phyloP scores from a whole-genome alignment of 2,329 filamentous ascomycete genomes.

The Aspergillus fumigatiaffinis region DNA sequence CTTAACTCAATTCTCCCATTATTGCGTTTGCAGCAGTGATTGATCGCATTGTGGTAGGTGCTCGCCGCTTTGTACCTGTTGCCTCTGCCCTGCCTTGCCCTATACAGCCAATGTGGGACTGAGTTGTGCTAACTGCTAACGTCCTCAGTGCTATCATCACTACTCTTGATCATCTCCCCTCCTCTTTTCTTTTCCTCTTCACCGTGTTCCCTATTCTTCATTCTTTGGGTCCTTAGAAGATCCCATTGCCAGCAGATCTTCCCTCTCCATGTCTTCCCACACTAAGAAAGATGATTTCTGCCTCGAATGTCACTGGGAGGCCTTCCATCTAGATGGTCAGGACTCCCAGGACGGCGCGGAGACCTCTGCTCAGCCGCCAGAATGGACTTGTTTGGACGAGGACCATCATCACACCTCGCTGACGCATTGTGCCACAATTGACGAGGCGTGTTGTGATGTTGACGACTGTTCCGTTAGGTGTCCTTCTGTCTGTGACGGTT shows the following conservation, averaged over 20 bases:
- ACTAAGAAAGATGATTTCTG: constrained; percentile 33
- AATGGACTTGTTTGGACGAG: constrained; percentile 28
- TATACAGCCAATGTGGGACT: not conserved
- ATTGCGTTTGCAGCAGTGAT: not conserved
- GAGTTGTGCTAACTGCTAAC: not conserved
- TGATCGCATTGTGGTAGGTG: not conserved
- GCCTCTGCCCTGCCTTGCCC: not conserved
- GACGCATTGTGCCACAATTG: constrained; percentile 21
- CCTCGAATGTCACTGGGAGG: constrained; percentile 41
- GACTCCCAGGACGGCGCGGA: constrained; percentile 20
- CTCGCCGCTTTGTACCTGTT: not conserved
- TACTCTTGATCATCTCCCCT: not conserved
- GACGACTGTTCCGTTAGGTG: constrained; percentile 37
- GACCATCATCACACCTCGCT: constrained; percentile 26
- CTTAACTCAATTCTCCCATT: no score
- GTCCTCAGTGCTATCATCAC: not conserved
- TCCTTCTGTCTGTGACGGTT: constrained; percentile 39
- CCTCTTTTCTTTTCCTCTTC: not conserved
- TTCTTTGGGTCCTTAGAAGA: not conserved
- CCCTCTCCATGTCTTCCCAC: constrained; percentile 29
- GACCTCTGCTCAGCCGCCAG: constrained; percentile 16
- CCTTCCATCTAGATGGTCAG: constrained; percentile 33
- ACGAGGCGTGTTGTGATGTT: constrained; percentile 38
- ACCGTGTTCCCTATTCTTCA: not conserved
- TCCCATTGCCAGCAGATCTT: not conserved